Evolutionary conservation across 73 alveolate species (phyloP).

Genomic region (Symbiodinium pilosum): DNA sequence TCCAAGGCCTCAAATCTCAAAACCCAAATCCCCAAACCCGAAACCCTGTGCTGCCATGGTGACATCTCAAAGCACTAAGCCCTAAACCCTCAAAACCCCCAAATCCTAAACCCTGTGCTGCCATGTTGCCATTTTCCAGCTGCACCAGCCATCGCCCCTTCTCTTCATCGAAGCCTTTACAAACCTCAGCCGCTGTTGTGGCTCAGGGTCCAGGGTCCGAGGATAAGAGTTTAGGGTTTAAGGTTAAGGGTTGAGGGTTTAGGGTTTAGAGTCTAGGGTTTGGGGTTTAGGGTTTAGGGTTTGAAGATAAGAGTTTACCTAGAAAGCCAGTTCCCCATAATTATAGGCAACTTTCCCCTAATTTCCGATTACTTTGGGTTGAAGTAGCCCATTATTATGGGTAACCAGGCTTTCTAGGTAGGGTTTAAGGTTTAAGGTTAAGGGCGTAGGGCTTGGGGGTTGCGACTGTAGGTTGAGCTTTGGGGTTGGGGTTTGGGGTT

Average conservation of each 20-base stretch:
- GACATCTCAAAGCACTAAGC: neutral
- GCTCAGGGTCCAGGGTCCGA: neutral
- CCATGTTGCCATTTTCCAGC: constrained; percentile 30
- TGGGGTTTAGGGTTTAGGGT: neutral
- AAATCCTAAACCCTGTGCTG: neutral
- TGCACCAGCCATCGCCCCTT: constrained; percentile 72
- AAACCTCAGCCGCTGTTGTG: neutral
- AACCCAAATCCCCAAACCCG: too few relatives aligned
- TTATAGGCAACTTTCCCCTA: too few relatives aligned
- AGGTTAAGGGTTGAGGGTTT: neutral
- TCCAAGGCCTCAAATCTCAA: too few relatives aligned
- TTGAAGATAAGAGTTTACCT: too few relatives aligned
- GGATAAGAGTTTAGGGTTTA: neutral
- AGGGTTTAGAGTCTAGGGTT: too few relatives aligned
- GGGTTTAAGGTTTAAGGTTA: too few relatives aligned
- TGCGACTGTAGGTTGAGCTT: neutral
- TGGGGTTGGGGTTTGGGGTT: neutral
- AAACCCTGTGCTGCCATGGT: neutral
- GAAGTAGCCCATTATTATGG: too few relatives aligned
- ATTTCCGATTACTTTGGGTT: too few relatives aligned
- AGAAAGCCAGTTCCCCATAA: too few relatives aligned
- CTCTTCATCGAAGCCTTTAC: constrained; percentile 57
- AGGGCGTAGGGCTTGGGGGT: neutral
- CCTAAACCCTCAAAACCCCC: neutral
- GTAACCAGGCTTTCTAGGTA: too few relatives aligned